Base-by-base conservation (phyloP, 306 rosid genomes). In the Dalbergia cochinchinensis region DNA sequence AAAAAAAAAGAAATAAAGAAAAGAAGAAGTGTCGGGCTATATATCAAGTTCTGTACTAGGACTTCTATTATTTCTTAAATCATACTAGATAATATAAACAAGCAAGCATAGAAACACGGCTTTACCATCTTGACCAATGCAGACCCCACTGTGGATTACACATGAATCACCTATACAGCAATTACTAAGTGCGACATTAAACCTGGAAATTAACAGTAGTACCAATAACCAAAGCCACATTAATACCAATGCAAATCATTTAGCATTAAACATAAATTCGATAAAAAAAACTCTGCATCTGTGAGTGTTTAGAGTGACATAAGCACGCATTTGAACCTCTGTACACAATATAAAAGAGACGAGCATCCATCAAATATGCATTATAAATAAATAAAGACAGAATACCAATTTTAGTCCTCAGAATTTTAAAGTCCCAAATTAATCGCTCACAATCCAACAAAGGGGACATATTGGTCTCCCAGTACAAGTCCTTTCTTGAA, bases 111-210 rank as follows among this genome's bases (percentile, higher is more conserved):
- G 57, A 55, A 76, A 53, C 13, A 26, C 53, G 78, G 73, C 73
- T 82, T 87, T 90, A 94, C 97, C 99, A 83, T 94, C 97, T 90
- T 94, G 99, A 75, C 97, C 99, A 81, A 94, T 81, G 94, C 97
- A 91, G 51, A 88, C 97, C 58, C 99, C 99, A 54, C 78, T 90
- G 87, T 94, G 97, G 67, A 94, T 86, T 58, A 92, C 77, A 80
- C 99, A 94, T 18, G 85, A 87, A 68, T 92, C 91, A n/a, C 99
- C 97, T n/a, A 92, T 47, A 73, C 75, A 71, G 84, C 99, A 92
- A 83, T 90, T 92, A 77, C 89, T 86, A 55, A 94, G 92, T 39
- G 92, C 76, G 18, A 85, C 97, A 67, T 94, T 94, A 57, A 80
- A 94, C 88, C 94, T 94, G 88, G 53, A 87, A 84, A 85, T 65